Base-by-base conservation (phyloP, 176 grass and related monocot genomes). In the Phyllostachys edulis region DNA sequence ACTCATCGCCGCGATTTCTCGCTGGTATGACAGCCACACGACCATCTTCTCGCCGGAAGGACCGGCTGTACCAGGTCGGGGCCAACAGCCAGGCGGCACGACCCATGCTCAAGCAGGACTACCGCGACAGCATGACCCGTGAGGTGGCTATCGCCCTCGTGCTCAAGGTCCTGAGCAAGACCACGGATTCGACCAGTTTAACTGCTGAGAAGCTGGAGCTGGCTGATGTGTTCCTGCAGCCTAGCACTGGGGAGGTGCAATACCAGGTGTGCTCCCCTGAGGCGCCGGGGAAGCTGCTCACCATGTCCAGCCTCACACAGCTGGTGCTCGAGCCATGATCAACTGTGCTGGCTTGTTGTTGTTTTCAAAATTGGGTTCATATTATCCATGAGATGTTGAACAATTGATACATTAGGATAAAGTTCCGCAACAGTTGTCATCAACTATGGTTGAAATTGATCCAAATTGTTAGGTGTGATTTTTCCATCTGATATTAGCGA, bases 31-130 rank as follows among this genome's bases (percentile, higher is more conserved):
- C n/a, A n/a, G n/a, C n/a, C n/a, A n/a, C n/a, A n/a, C n/a, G n/a
- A n/a, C n/a, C n/a, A n/a, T n/a, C n/a, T n/a, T n/a, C n/a, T n/a
- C n/a, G n/a, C n/a, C n/a, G n/a, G n/a, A n/a, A n/a, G n/a, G n/a
- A n/a, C n/a, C n/a, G n/a, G n/a, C n/a, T n/a, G n/a, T n/a, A n/a
- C n/a, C n/a, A n/a, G n/a, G 92, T 97, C 2, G 94, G 94, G 7
- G 94, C 94, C 55, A 97, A 94, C 85, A 97, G 92, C 87, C 94
- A 97, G 85, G 94, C 94, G 4, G 94, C 94, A 4, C 94, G 94
- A 69, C 94, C 94, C 20, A 97, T 97, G 94, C 87, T 97, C 27
- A 97, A 97, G 85, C 94, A 97, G 90, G 94, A 97, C 76, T 97
- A 97, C 87, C 87, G 87, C 24, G 94, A 97, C 26, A 91, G 90